phyloP scores from a whole-genome alignment of 768 basidiomycete genomes.

The Collybia sp. region DNA sequence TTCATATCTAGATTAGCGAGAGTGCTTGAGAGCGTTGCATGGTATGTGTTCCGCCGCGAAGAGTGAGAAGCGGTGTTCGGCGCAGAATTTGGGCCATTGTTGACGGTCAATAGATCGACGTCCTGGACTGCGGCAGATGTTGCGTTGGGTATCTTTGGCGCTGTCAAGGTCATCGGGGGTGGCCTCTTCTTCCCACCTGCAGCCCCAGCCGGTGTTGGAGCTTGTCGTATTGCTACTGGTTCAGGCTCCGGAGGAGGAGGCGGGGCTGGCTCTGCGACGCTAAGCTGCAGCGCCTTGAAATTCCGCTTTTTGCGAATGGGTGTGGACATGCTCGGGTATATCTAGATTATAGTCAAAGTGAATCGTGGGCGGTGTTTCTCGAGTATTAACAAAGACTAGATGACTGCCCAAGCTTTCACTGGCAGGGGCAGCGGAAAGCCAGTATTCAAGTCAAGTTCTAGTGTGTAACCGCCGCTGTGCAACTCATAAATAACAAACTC shows the following conservation, averaged over 20 bases:
- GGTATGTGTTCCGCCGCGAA: conserved; percentile 67
- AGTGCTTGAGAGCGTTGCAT: conserved; percentile 75
- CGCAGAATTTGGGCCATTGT: conserved; percentile 46
- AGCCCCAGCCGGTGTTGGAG: conserved; percentile 42
- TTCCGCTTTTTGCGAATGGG: conserved; percentile 89
- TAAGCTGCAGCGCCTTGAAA: conserved; percentile 74
- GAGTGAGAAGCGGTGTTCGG: conserved; percentile 44
- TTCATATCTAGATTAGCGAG: conserved; percentile 85
- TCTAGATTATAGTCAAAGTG: too few relatives aligned
- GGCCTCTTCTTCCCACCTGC: conserved; percentile 62
- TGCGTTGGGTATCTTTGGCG: conserved; percentile 54
- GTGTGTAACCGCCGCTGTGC: too few relatives aligned
- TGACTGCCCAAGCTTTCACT: too few relatives aligned
- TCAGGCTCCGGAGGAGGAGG: conserved; percentile 29
- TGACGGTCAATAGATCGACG: conserved; percentile 43
- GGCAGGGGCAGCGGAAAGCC: too few relatives aligned
- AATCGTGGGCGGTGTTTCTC: too few relatives aligned
- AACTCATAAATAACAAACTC: too few relatives aligned
- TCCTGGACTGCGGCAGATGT: conserved; percentile 38
- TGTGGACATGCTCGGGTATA: conserved; percentile 5
- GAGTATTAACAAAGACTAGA: too few relatives aligned
- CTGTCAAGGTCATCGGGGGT: conserved; percentile 78
- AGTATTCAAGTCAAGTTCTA: too few relatives aligned
- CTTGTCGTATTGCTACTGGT: conserved; percentile 43
- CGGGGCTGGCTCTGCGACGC: conserved; percentile 47